These are phyloP conservation scores for Elaeagnus macrophylla DNA, from an alignment of 306 rosid genomes.

Conservation along the genomic window DNA sequence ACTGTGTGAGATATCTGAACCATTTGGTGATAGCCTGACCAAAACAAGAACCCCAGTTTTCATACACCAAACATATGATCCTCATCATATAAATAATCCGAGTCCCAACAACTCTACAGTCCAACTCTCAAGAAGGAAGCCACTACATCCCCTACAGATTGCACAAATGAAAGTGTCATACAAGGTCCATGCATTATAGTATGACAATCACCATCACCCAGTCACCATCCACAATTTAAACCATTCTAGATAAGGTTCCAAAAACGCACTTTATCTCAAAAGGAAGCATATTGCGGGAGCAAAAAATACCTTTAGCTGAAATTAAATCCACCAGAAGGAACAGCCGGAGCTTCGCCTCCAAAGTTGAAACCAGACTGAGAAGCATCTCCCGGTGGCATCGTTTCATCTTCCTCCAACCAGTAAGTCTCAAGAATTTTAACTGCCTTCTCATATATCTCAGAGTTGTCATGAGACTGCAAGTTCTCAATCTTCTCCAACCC, in stretches of 20 bases:
- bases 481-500: constrained; percentile 93
- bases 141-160: too few species aligned
- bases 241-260: too few species aligned
- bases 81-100: too few species aligned
- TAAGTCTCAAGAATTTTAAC: constrained; percentile 90
- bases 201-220: too few species aligned
- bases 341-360: constrained; percentile 48
- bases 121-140: too few species aligned
- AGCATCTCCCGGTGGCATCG: constrained; percentile 85
- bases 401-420: constrained; percentile 97
- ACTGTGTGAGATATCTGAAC: constrained; percentile 15
- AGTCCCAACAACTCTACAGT: too few species aligned
- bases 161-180: too few species aligned
- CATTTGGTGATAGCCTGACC: constrained; percentile 21
- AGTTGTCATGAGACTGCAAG: constrained; percentile 85
- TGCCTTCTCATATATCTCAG: constrained; percentile 92
- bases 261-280: too few species aligned
- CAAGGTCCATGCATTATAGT: too few species aligned
- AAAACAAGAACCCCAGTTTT: constrained; percentile 20
- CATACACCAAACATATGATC: background rate
- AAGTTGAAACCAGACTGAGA: constrained; percentile 65
- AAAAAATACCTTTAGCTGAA: constrained; percentile 54
- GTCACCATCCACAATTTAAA: too few species aligned
- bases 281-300: background rate
- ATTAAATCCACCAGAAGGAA: constrained; percentile 90